These are phyloP conservation scores for Cyberlindnera mycetangii DNA, from an alignment of 805 yeast species.

Conservation along the genomic window DNA sequence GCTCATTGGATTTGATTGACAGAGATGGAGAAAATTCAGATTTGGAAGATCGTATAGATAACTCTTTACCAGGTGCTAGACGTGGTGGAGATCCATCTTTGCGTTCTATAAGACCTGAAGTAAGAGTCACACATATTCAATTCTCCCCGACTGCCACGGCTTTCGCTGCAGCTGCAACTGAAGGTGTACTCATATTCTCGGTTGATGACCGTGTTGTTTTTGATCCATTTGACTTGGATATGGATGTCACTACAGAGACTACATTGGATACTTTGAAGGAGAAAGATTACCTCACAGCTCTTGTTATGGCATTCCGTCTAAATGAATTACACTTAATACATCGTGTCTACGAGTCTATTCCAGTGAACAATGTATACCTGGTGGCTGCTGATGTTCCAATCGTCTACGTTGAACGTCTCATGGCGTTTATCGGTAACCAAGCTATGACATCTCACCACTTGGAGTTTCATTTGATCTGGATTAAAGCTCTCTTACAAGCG, in stretches of 20 bases:
- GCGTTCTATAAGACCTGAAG: constrained; percentile 72
- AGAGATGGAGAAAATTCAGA: constrained; percentile 84
- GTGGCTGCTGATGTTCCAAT: constrained; percentile 70
- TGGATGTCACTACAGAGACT: constrained; percentile 84
- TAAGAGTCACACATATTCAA: constrained; percentile 72
- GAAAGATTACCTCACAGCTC: constrained; percentile 61
- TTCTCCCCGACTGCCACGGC: constrained; percentile 90
- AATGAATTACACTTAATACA: constrained; percentile 77
- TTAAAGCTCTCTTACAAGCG: constrained; percentile 57
- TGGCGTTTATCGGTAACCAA: constrained; percentile 66
- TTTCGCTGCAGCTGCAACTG: constrained; percentile 94
- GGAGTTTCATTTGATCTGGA: constrained; percentile 83
- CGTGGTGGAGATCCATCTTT: constrained; percentile 69
- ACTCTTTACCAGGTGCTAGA: constrained; percentile 79
- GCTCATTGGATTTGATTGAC: constrained; percentile 78
- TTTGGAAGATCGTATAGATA: constrained; percentile 75
- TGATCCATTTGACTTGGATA: constrained; percentile 93
- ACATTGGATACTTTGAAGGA: constrained; percentile 59
- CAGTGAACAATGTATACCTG: constrained; percentile 64
- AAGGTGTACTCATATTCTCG: constrained; percentile 81
- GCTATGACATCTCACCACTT: constrained; percentile 74
- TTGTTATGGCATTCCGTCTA: constrained; percentile 90
- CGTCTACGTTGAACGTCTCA: constrained; percentile 66
- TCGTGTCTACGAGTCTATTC: constrained; percentile 69
- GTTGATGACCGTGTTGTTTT: constrained; percentile 72